phyloP scores from a whole-genome alignment of 2,329 filamentous ascomycete species.

The Aspergillus sp. region DNA sequence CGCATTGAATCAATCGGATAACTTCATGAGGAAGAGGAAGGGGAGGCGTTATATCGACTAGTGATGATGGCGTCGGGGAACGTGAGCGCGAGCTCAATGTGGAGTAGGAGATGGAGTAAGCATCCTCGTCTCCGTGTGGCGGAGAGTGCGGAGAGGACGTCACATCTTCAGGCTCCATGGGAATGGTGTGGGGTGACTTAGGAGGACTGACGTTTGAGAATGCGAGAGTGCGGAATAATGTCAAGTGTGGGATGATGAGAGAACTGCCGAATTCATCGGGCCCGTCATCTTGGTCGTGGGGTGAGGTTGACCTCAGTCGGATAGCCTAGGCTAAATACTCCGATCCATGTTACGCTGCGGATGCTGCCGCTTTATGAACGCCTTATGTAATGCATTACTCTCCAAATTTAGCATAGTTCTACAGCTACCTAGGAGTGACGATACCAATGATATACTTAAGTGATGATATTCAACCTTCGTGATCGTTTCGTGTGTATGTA shows the following conservation, averaged over 20 bases:
- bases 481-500: constrained; percentile 2
- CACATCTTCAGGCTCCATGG: constrained; percentile 18
- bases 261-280: background rate
- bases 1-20: constrained; percentile 78
- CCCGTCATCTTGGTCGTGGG: background rate
- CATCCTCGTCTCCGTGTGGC: constrained; percentile 9
- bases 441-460: background rate
- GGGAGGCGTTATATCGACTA: background rate
- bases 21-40: constrained; percentile 56
- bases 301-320: background rate
- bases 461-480: background rate
- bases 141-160: constrained; percentile 14
- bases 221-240: background rate
- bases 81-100: background rate
- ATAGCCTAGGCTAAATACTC: background rate
- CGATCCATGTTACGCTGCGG: background rate
- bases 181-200: background rate
- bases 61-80: constrained; percentile 1
- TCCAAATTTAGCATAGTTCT: background rate
- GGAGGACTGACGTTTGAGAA: background rate
- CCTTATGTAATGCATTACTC: constrained; percentile 1
- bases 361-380: background rate
- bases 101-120: background rate
- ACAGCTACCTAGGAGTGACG: background rate
- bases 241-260: background rate